These are phyloP conservation scores for Lentinula lateritia DNA, from an alignment of 768 basidiomycete species.

Conservation along the genomic window DNA sequence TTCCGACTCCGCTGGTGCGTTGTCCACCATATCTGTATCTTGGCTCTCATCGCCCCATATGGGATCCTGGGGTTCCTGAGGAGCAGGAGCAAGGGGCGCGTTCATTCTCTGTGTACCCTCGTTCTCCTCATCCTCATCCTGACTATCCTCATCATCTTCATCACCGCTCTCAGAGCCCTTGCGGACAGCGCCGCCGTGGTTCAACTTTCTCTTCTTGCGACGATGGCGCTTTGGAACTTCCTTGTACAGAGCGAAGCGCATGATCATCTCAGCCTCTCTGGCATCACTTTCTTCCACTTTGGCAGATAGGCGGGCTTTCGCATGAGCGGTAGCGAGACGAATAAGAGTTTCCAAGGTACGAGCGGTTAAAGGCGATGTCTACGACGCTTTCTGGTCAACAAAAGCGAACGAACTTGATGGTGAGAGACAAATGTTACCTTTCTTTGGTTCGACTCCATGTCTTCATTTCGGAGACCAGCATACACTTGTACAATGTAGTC, in stretches of 20 bases:
- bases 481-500: conserved; percentile 93
- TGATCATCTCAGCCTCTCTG: conserved; percentile 85
- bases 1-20: conserved; percentile 20
- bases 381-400: conserved; percentile 2
- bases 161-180: conserved; percentile 47
- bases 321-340: conserved; percentile 96
- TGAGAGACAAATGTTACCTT: conserved; percentile 40
- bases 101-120: conserved; percentile 45
- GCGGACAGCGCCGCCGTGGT: conserved; percentile 53
- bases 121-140: conserved; percentile 41
- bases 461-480: conserved; percentile 86
- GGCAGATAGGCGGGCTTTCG: conserved; percentile 85
- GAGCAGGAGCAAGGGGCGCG: conserved; percentile 32
- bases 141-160: conserved; percentile 48
- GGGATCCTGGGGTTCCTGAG: conserved; percentile 41
- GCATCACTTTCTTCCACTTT: conserved; percentile 87
- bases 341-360: conserved; percentile 98
- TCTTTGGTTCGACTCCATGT: conserved; percentile 84
- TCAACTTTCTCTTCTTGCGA: conserved; percentile 84
- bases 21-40: conserved; percentile 57
- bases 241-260: conserved; percentile 96
- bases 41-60: conserved; percentile 66
- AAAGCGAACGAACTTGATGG: neutral
- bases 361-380: conserved; percentile 97
- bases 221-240: conserved; percentile 84